These are phyloP conservation scores for Sporothrix pallida DNA, from an alignment of 2,329 filamentous ascomycete genomes.

Conservation along the genomic window DNA sequence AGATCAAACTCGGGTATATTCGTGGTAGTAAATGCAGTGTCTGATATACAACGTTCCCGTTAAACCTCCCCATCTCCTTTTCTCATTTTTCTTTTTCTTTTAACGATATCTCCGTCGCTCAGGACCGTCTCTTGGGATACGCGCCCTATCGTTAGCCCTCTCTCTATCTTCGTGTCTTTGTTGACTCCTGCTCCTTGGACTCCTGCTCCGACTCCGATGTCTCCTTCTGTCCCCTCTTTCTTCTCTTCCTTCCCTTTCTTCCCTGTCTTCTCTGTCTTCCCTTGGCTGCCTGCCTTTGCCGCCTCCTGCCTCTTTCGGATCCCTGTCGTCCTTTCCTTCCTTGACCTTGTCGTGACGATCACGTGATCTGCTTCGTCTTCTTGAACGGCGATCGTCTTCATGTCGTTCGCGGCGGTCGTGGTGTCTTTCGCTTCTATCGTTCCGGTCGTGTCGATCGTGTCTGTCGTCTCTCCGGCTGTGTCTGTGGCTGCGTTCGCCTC, in stretches of 20 bases:
- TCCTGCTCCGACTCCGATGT: neutral
- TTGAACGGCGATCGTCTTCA: neutral
- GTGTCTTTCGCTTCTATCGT: neutral
- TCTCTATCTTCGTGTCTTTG: neutral
- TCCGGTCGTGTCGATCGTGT: neutral
- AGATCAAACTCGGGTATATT: no score
- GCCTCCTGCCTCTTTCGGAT: neutral
- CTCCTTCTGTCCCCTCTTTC: constrained; percentile 4
- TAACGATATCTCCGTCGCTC: no score
- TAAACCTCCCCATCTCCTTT: no score
- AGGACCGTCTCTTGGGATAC: no score
- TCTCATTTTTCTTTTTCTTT: no score
- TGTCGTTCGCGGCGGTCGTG: constrained; percentile 33
- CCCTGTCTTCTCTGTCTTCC: neutral
- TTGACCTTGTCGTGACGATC: neutral
- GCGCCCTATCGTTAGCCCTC: neutral
- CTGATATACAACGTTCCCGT: no score
- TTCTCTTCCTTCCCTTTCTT: neutral
- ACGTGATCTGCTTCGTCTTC: constrained; percentile 7
- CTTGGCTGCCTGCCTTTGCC: neutral
- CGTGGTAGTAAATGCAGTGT: no score
- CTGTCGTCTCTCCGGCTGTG: neutral
- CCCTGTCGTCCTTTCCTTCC: neutral
- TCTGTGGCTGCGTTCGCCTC: neutral
- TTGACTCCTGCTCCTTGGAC: neutral